Conservation (phyloP, 257 asterid genomes). For the Datura wrightii region DNA sequence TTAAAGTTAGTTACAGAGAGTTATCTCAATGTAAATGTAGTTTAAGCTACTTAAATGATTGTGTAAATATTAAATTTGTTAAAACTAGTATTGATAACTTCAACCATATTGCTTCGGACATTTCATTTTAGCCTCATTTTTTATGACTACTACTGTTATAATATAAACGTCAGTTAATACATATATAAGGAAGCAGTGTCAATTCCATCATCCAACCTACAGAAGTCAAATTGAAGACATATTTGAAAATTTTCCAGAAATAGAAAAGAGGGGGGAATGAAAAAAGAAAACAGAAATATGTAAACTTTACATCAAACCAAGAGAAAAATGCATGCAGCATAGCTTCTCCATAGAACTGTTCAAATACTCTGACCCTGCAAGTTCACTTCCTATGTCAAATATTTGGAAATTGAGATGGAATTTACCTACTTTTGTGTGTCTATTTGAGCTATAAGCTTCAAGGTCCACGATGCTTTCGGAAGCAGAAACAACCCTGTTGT, state of each 20-base stretch:
- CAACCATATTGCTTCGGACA: not conserved
- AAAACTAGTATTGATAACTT: not conserved
- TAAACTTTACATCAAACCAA: slow-evolving; percentile 24
- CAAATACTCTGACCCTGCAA: not conserved
- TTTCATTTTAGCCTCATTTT: not conserved
- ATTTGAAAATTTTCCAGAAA: not conserved
- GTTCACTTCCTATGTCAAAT: slow-evolving; percentile 26
- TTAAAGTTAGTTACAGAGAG: not conserved
- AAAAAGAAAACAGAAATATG: not conserved
- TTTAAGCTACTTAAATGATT: not conserved
- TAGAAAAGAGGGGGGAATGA: not conserved
- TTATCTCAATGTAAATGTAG: not conserved
- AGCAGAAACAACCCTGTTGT: slow-evolving; percentile 77
- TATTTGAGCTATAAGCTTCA: slow-evolving; percentile 30
- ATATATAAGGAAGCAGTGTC: not conserved
- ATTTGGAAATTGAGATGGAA: slow-evolving; percentile 28
- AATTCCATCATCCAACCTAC: not conserved
- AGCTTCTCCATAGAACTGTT: slow-evolving; percentile 3
- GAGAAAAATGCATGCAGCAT: slow-evolving; percentile 28
- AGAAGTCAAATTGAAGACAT: not conserved
- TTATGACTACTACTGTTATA: not conserved
- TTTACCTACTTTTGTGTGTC: slow-evolving; percentile 22
- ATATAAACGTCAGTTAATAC: not conserved
- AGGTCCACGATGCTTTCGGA: slow-evolving; percentile 72
- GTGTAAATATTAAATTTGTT: not conserved